Base-by-base conservation (phyloP, 2,329 filamentous ascomycete genomes). In the Botrytis fabae region DNA sequence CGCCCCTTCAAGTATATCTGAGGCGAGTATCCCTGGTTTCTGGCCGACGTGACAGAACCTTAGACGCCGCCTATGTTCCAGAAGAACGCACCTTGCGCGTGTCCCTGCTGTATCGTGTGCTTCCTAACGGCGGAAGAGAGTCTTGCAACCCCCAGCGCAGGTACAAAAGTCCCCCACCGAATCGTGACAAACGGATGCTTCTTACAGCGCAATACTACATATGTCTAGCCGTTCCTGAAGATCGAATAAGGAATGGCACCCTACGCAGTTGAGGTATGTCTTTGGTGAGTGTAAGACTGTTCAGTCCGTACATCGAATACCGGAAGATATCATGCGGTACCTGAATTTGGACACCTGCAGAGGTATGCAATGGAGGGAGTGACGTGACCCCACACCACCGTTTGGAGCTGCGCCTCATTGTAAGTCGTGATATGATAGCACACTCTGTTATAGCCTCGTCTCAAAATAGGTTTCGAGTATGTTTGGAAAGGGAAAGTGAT, bases 381-480 rank as follows among this genome's bases (percentile, higher is more conserved):
- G 70, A 71, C 70, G 70, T 71, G 70, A 66, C 61, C 61, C 62
- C 70, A 46, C 62, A 60, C 46, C 46, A 48, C 32, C 32, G 44
- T 38, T 35, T 28, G 51, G 60, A 65, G 63, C 70, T 72, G 62
- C 62, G 70, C 70, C 63, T 46, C 62, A 61, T 46, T 44, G 28
- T 38, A 66, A 66, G 42, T 68, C 40, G 48, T 46, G 70, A 68
- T 61, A 44, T 59, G 16, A 44, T 51, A 51, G 40, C 25, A 54
- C 46, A 44, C 25, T 25, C 35, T 40, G 40, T 51, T 51, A 69
- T 72, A 70, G 72, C 64, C 72, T 65, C 71, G 65, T 75, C 74
- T 75, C 74, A 74, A 75, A 75, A 75, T 75, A 75, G 73, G 73
- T 74, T 75, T 68, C 66, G 70, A 42, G 63, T 51, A 25, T 60